Percentiles rank a stretch among this genome's conserved stretches.
Evolutionary conservation across 306 rosid species (phyloP).

Genomic region (Cotoneaster glaucophyllus): DNA sequence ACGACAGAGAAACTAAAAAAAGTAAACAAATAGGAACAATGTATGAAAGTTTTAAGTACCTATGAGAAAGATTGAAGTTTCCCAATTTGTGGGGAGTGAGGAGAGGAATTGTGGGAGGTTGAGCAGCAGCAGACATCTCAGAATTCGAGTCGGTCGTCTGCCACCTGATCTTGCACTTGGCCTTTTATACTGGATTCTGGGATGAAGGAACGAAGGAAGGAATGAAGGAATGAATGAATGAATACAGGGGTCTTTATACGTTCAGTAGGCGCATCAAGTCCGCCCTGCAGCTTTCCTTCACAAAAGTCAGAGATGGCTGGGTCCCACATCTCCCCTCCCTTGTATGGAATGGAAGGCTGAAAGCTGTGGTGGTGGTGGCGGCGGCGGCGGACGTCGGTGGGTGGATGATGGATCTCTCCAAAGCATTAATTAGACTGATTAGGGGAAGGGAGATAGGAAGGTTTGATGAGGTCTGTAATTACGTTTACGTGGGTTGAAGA

Average conservation of each 20-base stretch:
- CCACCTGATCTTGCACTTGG: not conserved
- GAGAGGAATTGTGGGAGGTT: conserved; percentile 8
- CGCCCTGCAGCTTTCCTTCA: no score
- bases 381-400: no score
- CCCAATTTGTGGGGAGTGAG: conserved; percentile 32
- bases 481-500: no score
- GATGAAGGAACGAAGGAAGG: not conserved
- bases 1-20: no score
- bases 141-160: not conserved
- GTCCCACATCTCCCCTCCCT: no score
- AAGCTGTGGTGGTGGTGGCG: no score
- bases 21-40: not conserved
- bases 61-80: conserved; percentile 43
- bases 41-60: conserved; percentile 18
- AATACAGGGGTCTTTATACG: not conserved
- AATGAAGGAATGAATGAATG: not conserved
- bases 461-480: no score
- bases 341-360: no score
- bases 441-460: no score
- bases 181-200: not conserved
- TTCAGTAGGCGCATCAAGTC: not conserved
- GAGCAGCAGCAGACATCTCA: not conserved
- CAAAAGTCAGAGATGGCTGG: no score
- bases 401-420: no score
- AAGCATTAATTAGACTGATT: no score